Conservation (phyloP, 352 stramenopile species). For the Phytophthora vignae region DNA sequence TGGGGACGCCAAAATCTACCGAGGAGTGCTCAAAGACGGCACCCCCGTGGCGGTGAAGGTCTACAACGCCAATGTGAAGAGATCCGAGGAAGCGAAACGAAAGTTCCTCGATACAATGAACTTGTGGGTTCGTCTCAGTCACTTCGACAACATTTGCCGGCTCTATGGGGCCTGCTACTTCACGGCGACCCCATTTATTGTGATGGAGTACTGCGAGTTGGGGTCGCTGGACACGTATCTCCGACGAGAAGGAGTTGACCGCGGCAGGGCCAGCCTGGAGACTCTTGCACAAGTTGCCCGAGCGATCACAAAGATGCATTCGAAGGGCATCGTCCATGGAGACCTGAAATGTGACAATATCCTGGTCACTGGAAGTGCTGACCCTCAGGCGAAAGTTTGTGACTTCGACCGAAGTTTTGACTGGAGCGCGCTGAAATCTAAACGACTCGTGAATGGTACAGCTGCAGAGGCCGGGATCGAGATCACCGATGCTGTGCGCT, state of each 20-base stretch:
- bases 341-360: neutral
- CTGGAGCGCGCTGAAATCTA: neutral
- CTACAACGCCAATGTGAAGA: neutral
- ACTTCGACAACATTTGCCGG: neutral
- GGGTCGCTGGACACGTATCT: neutral
- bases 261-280: neutral
- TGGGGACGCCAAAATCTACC: neutral
- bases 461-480: neutral
- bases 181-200: neutral
- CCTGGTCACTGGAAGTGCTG: neutral
- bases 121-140: neutral
- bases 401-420: conserved; percentile 1
- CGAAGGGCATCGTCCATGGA: neutral
- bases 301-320: neutral
- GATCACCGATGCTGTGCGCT: neutral
- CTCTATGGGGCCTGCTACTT: neutral
- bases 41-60: neutral
- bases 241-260: neutral
- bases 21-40: neutral
- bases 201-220: neutral
- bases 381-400: neutral
- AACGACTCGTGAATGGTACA: neutral
- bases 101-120: neutral
- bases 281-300: neutral
- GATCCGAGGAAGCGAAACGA: neutral